phyloP scores from a whole-genome alignment of 176 grass and related monocot species.

The Tillandsia fasciculata region DNA sequence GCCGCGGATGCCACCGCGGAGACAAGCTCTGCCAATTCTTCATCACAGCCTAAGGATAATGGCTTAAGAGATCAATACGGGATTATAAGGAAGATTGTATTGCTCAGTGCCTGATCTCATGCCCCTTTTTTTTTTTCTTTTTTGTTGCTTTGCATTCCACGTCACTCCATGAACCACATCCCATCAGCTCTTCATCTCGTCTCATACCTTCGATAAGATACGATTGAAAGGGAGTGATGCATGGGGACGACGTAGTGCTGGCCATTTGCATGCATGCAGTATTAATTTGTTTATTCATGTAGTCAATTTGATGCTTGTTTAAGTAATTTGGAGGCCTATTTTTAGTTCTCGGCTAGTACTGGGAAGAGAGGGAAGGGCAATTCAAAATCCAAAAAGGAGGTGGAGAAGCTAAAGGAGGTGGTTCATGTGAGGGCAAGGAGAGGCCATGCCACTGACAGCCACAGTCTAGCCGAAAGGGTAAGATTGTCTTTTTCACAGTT shows the following conservation, averaged over 20 bases:
- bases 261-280: not conserved
- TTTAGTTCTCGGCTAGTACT: not conserved
- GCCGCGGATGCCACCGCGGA: not conserved
- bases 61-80: not conserved
- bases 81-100: conserved; percentile 3
- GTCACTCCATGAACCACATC: no score
- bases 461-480: conserved; percentile 29
- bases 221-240: no score
- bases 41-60: not conserved
- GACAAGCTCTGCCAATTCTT: not conserved
- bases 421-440: conserved; percentile 26
- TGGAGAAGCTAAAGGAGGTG: conserved; percentile 21
- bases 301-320: not conserved
- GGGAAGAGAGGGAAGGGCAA: conserved; percentile 6
- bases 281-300: not conserved
- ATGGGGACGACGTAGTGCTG: not conserved
- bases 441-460: conserved; percentile 25
- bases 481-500: not conserved
- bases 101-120: not conserved
- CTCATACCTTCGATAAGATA: no score
- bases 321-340: not conserved
- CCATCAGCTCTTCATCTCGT: no score
- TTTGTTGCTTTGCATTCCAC: no score
- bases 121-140: not conserved
- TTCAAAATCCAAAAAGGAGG: conserved; percentile 3